Evolutionary conservation across 352 stramenopile genomes (phyloP), one percentile per base, ranked within the genome.

Genomic region (Pythium apleroticum): DNA sequence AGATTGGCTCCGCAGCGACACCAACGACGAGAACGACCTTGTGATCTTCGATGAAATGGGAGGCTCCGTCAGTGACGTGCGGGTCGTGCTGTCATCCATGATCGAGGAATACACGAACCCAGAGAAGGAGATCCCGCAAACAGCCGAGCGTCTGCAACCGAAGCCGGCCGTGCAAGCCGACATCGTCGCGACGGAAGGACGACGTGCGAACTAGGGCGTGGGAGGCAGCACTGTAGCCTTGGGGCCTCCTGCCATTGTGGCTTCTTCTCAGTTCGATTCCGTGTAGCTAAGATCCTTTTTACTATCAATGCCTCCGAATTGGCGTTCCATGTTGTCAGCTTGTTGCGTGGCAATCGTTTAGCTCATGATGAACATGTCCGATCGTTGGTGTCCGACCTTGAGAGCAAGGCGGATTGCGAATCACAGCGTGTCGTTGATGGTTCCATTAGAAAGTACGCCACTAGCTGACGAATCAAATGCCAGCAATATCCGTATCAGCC

Each of bases 11-110:
- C 43, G 66, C 10, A 61, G 66, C 52, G 64, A 77, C 28, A 49
- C 62, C 20, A 30, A 57, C 33, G 46, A 66, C 0, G 39, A 69
- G 25, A 89, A 91, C 65, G 33, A 88, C 24, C 41, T 91, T 11
- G 69, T 89, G 0, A 30, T 91, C n/a, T 84, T 89, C 37, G 82
- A 91, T 48, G 80, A 89, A 35, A 63, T 88, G 0, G 80, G 80
- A 9, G 82, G 80, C 1, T 81, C 78, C 0, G 52, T 88, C 27
- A 33, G 57, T 19, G 67, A 72, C 19, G 77, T 88, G n/a, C 70
- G 60, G 8, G 52, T 90, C 25, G 79, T 90, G 31, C 61, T 75
- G 5, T 90, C 81, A 15, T 77, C 63, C 2, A 86, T 90, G 68
- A 64, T 82, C 15, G 49, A 69, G 19, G 69, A 80, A 28, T 71